Base-by-base conservation (phyloP, 768 basidiomycete species). In the Lactifluus pinguis region DNA sequence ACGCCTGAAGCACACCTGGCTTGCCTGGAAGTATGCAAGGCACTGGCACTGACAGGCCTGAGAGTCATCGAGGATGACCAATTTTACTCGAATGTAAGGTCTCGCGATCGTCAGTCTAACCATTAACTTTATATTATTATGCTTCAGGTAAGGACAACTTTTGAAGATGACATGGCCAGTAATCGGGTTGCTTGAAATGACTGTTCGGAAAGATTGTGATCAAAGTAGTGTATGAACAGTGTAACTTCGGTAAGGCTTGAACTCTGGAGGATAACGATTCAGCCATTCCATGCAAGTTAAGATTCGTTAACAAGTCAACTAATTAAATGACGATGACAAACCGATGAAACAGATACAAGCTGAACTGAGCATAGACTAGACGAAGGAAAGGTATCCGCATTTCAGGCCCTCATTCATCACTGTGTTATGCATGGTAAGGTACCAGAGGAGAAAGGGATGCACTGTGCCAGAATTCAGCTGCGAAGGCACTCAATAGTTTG, bases 41-140 rank as follows among this genome's bases (percentile, higher is more conserved):
- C 83, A 5, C 77, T 92, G 13, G 88, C 90, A 2, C 79, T 80
- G 14, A 81, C 82, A 1, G 91, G 86, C 1, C 74, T 89, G 30
- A 78, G 87, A 6, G 83, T 84, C 15, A 70, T 92, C 10, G 79
- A 78, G n/a, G 90, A 92, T 61, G 83, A 82, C 49, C 69, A 65
- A 2, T 92, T 88, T 73, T 80, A 81, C 61, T 71, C 71, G 1
- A 69, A 84, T 76, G 89, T 84, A 48, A 29, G 32, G 41, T 21
- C 14, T 34, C 11, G 30, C 19, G 25, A 36, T 54, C n/a, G 38
- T 13, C 36, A 32, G 9, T 15, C 44, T 41, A 13, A 8, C 14
- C n/a, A 38, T 47, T 44, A 29, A 49, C 17, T 44, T 44, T 32
- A 25, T 25, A 25, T 25, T 25, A 49, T 8, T 4, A 38, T 38